Evolutionary conservation across 495 filamentous ascomycete genomes (phyloP).

Genomic region (Sabuloglossum arenarium): DNA sequence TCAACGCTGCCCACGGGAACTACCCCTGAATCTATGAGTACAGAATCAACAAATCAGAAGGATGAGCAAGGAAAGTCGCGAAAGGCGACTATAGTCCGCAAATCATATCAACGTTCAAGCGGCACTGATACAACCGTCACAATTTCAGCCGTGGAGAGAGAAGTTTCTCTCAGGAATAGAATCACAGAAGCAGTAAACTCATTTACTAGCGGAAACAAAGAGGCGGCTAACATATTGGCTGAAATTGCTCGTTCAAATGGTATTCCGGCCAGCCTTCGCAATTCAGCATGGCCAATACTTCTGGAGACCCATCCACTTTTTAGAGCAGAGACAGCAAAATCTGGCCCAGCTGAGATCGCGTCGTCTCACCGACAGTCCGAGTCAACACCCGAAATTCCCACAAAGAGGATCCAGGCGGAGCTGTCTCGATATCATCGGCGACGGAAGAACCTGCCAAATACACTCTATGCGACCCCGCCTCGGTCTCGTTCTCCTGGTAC

Average conservation of each 20-base stretch:
- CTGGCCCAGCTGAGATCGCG: neutral
- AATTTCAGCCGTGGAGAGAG: neutral
- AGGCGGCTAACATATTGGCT: neutral
- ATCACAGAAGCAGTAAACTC: neutral
- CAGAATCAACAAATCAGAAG: neutral
- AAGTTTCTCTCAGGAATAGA: neutral
- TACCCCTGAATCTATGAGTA: neutral
- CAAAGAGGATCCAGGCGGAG: neutral
- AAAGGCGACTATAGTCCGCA: neutral
- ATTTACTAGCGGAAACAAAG: neutral
- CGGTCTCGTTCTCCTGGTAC: neutral
- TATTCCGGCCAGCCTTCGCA: neutral
- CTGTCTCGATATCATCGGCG: neutral
- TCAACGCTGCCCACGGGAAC: neutral
- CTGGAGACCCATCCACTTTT: neutral
- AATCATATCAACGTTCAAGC: neutral
- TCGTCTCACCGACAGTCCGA: neutral
- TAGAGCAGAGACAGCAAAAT: neutral
- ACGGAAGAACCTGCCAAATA: neutral
- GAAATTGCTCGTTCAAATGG: conserved; percentile 2
- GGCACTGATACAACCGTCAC: neutral
- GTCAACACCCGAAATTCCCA: neutral
- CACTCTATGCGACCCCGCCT: neutral
- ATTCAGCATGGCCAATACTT: neutral
- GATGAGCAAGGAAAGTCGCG: neutral